A percentile compares a stretch with the other conserved stretches of the same genome.
Evolutionary conservation across 176 grass and related monocot species (phyloP).

Genomic region (Oryza australiensis): DNA sequence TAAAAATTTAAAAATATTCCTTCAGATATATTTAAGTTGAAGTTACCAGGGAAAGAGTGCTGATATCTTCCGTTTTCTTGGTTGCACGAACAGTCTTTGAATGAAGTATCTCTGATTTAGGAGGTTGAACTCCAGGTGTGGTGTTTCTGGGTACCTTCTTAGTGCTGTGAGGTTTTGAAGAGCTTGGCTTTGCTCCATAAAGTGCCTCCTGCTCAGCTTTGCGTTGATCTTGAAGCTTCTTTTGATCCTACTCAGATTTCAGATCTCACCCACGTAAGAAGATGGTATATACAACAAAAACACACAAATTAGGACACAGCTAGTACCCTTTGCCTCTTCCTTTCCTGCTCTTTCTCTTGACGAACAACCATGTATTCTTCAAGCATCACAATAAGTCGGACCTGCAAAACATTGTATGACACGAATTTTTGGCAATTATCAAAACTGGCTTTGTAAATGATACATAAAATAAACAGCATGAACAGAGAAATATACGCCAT

Average conservation of each 20-base stretch:
- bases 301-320: background rate
- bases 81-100: constrained; percentile 35
- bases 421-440: background rate
- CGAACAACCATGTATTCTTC: constrained; percentile 64
- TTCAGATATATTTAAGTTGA: background rate
- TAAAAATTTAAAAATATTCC: background rate
- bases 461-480: background rate
- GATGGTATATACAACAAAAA: background rate
- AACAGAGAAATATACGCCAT: constrained; percentile 50
- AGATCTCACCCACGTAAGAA: background rate
- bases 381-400: constrained; percentile 64
- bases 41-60: constrained; percentile 53
- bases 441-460: background rate
- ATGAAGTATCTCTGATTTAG: constrained; percentile 45
- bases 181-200: constrained; percentile 75
- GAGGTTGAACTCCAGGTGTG: constrained; percentile 28
- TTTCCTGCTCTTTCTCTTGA: constrained; percentile 72
- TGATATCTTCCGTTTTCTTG: constrained; percentile 50
- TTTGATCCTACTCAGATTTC: constrained; percentile 53
- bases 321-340: constrained; percentile 67
- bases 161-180: constrained; percentile 56
- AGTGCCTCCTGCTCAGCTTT: constrained; percentile 72
- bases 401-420: constrained; percentile 43
- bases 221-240: constrained; percentile 67
- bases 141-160: constrained; percentile 50